A percentile compares a stretch with the other conserved stretches of the same genome.
These are phyloP conservation scores for Amanita rimosa DNA, from an alignment of 768 basidiomycete genomes.

Conservation along the genomic window DNA sequence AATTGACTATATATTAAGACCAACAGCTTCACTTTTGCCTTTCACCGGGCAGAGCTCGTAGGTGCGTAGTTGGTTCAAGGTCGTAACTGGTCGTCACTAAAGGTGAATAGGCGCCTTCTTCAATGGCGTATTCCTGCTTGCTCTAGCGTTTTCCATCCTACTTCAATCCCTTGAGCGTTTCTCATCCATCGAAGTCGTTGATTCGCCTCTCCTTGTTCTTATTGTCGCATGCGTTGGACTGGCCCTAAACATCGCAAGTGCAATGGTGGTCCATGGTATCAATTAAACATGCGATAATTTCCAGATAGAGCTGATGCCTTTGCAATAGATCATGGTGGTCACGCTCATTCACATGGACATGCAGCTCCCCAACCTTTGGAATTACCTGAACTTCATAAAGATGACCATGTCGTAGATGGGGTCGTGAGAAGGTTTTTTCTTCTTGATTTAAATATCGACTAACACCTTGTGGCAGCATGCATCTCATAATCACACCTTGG, in stretches of 20 bases:
- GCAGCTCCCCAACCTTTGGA: slow-evolving; percentile 2
- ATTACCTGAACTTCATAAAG: slow-evolving; percentile 12
- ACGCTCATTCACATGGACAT: slow-evolving; percentile 20
- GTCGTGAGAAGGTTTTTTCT: slow-evolving; percentile 4
- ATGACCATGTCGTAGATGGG: slow-evolving; percentile 8
- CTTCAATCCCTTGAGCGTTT: slow-evolving; percentile 45
- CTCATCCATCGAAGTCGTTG: slow-evolving; percentile 31
- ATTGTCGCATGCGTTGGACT: slow-evolving; percentile 39
- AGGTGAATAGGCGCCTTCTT: slow-evolving; percentile 34
- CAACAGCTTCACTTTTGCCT: slow-evolving; percentile 40
- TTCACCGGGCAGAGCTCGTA: slow-evolving; percentile 44
- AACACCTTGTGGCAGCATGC: slow-evolving; percentile 26
- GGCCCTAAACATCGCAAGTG: slow-evolving; percentile 35
- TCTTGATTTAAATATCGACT: background rate
- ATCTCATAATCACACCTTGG: slow-evolving; percentile 33
- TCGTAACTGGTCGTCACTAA: background rate
- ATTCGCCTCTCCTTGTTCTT: slow-evolving; percentile 31
- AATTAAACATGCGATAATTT: background rate
- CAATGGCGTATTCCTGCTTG: slow-evolving; percentile 42
- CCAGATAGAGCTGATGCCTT: background rate
- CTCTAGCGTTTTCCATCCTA: slow-evolving; percentile 40
- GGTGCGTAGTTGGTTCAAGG: slow-evolving; percentile 20
- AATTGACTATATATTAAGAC: slow-evolving; percentile 20
- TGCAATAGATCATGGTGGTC: slow-evolving; percentile 27
- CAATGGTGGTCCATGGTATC: slow-evolving; percentile 36